Base-by-base conservation (phyloP, 495 filamentous ascomycete species). In the Thozetella sp. region DNA sequence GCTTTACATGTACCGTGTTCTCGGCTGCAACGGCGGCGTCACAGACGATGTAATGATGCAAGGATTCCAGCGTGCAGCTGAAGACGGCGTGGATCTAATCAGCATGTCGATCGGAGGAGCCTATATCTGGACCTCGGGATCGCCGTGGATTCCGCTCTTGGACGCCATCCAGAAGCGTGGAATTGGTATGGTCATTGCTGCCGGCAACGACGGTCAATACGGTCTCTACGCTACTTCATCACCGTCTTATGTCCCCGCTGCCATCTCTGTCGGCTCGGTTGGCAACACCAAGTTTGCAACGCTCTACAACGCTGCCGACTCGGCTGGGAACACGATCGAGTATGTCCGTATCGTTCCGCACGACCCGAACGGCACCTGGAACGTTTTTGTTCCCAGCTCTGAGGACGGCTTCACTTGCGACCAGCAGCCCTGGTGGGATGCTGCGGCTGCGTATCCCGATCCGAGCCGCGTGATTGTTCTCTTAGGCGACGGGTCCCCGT, bases 161-260 rank as follows among this genome's bases (percentile, higher is more conserved):
- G 65, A 37, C 30, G 30, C 30, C 19, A 67, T 75, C 54, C 62
- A 66, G 2, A 55, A 69, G 11, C 56, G 59, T 27, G 75, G 75
- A 25, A 55, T 72, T 27, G 68, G 69, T 40, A 61, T 67, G 37
- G 57, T 72, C 24, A 61, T 77, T 60, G 71, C 75, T 11, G 59
- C 55, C 46, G 75, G 75, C 3, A 78, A 78, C 48, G 72, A 73
- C 22, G 75, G 75, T 26, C 55, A 56, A 11, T 58, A 50, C 22
- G 72, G 75, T 11, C 46, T 71, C 12, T 76, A 72, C 61, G 63
- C 66, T 6, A 65, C 67, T 19, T 68, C 70, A 3, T 22, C 25
- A 6, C 53, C 53, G 22, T 27, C 25, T 23, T 37, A 27, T 26
- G 40, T 27, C 10, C 53, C 30, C 20, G 2, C 53, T 26, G 26